Evolutionary conservation across 352 stramenopile species (phyloP).

Genomic region (Phytophthora pisi): DNA sequence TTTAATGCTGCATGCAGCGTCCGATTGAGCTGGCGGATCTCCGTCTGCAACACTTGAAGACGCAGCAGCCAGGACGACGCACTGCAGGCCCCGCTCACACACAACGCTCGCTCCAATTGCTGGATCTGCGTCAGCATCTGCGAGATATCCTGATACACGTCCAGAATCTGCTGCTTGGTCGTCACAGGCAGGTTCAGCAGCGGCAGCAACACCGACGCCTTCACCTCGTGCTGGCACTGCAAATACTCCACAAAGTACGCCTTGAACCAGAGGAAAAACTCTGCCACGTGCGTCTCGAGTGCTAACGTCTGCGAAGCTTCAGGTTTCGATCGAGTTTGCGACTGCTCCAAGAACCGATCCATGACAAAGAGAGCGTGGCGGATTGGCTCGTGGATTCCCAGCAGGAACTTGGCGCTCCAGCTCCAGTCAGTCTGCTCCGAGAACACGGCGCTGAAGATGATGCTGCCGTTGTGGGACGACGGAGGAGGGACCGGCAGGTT

Average conservation of each 20-base stretch:
- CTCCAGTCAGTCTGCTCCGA: slow-evolving; percentile 59
- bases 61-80: slow-evolving; percentile 64
- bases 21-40: slow-evolving; percentile 71
- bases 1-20: slow-evolving; percentile 75
- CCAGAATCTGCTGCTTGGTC: slow-evolving; percentile 62
- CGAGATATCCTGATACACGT: slow-evolving; percentile 76
- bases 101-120: slow-evolving; percentile 56
- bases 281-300: slow-evolving; percentile 51
- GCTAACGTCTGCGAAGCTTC: slow-evolving; percentile 35
- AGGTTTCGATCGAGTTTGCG: slow-evolving; percentile 41
- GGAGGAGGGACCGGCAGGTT: slow-evolving; percentile 53
- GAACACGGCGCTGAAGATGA: slow-evolving; percentile 78
- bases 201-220: slow-evolving; percentile 62
- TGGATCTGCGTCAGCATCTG: slow-evolving; percentile 63
- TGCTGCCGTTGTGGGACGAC: slow-evolving; percentile 54
- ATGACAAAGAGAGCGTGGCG: slow-evolving; percentile 85
- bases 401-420: slow-evolving; percentile 74
- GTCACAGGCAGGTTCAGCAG: slow-evolving; percentile 58
- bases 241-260: slow-evolving; percentile 80
- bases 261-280: slow-evolving; percentile 84
- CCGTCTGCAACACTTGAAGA: slow-evolving; percentile 67
- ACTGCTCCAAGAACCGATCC: slow-evolving; percentile 79
- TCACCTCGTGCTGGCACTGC: slow-evolving; percentile 68
- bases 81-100: slow-evolving; percentile 42
- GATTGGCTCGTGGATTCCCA: slow-evolving; percentile 79